Conservation (phyloP, 495 filamentous ascomycete species). For the Annulohypoxylon nitens region DNA sequence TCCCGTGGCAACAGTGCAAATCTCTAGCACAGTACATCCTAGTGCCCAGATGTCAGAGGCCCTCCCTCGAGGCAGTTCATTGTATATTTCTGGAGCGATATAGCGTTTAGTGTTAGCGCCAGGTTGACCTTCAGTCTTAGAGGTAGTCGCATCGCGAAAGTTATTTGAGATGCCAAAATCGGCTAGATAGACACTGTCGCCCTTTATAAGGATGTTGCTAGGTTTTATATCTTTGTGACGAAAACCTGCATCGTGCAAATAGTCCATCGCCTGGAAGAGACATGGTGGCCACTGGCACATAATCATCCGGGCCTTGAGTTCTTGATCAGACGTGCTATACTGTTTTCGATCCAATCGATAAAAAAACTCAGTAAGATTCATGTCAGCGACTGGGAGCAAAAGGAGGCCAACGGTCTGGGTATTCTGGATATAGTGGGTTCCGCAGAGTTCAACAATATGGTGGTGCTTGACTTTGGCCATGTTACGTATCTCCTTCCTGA, state of each 20-base stretch:
- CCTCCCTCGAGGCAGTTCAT: not conserved
- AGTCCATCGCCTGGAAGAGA: constrained; percentile 1
- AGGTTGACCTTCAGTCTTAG: not conserved
- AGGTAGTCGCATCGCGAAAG: not conserved
- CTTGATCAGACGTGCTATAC: not conserved
- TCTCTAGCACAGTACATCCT: constrained; percentile 7
- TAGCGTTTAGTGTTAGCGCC: not conserved
- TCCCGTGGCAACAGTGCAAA: not conserved
- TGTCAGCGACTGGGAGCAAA: not conserved
- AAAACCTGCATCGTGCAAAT: not conserved
- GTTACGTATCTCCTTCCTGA: not conserved
- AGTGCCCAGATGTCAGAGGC: not conserved
- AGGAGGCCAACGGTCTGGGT: not conserved
- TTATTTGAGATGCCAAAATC: constrained; percentile 4
- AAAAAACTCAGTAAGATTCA: not conserved
- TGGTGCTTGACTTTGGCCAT: not conserved
- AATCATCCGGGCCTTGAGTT: not conserved
- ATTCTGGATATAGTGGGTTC: not conserved
- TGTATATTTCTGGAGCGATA: not conserved
- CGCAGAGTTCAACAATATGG: not conserved
- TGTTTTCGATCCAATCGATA: not conserved
- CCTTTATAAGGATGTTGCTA: constrained; percentile 10
- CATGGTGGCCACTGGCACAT: constrained; percentile 11
- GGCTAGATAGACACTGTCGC: not conserved
- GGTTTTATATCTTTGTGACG: constrained; percentile 14